Base-by-base conservation (phyloP, 2,329 filamentous ascomycete species). In the Nakataea oryzae region DNA sequence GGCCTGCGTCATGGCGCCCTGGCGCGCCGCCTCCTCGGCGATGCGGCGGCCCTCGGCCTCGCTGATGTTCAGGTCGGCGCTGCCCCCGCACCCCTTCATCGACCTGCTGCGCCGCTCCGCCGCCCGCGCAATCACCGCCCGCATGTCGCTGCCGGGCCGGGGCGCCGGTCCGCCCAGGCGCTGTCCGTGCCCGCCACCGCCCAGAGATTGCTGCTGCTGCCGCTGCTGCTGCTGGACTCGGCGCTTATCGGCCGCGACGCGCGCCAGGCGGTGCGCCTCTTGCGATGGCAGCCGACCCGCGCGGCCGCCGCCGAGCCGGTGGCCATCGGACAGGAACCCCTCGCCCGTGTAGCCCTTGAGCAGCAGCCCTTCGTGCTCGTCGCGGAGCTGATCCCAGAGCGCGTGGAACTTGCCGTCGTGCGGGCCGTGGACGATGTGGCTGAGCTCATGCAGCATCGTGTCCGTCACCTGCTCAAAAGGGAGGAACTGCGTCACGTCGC, bases 401-500 rank as follows among this genome's bases (percentile, higher is more conserved):
- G 86, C 86, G 67, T 96, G 86, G 70, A 97, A 97, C 47, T 88
- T 83, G 58, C 79, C 81, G 70, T 97, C 86, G 72, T 97, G 93
- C 1, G 90, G 90, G 0, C 91, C 91, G 73, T 88, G 86, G 13
- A 91, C 83, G 66, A 89, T 96, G 70, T 97, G 93, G n/a, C 86
- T 87, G 3, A 97, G 83, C 78, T 97, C 93, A 72, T 97, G 93
- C 26, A 97, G 84, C 86, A 97, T 89, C 0, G 93, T 97, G 73
- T 97, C 92, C 56, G 91, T 81, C 9, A 96, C 82, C 66, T 89
- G 79, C 70, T 97, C 91, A 63, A 93, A 76, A 1, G 89, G 87
- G 26, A 96, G 74, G 69, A 97, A 97, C 68, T 91, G 86, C 54
- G 79, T 85, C 12, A 83, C 81, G 71, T 96, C 90, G 68, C 83